Base-by-base conservation (phyloP, 495 filamentous ascomycete genomes). In the Parathielavia hyrcaniae region DNA sequence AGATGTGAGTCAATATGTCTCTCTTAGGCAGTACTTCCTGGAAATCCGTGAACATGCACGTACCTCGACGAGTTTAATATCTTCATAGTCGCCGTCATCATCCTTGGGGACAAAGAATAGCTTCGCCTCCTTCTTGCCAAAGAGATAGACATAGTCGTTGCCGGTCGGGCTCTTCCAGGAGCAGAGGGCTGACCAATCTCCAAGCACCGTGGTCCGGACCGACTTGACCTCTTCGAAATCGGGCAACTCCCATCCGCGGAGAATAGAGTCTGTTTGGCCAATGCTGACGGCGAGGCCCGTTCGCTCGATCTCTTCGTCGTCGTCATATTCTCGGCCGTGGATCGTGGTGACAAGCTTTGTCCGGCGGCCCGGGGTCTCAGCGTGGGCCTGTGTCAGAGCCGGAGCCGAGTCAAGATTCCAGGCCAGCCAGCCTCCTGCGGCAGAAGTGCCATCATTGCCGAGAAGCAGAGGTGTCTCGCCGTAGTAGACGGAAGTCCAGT, bases 401-500 rank as follows among this genome's bases (percentile, higher is more conserved):
- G 45, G 1, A 23, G 45, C 45, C 30, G 46, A 51, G 55, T 52
- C 38, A 39, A 58, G 20, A 26, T 36, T 22, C 47, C 47, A 58
- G 30, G 55, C 55, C 14, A n/a, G 55, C 36, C 36, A 50, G 13
- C 55, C 55, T 2, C 55, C 55, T 16, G 48, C 20, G 6, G 48
- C 46, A 8, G 55, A 39, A 26, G 12, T 50, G 23, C 55, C 55
- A 10, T 58, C 48, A 17, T 58, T 58, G 46, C 55, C 55, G 47
- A 58, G 39, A 0, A 58, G 9, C n/a, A 58, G 55, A 1, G 55
- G 55, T 0, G 17, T 58, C 16, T 38, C 36, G 48, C 45, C 36
- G 32, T 58, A 58, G 55, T 51, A 58, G 48, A 51, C 30, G 16
- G 55, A 43, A 4, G 55, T 44, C 55, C 55, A 58, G 55, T 58